phyloP scores from a whole-genome alignment of 495 filamentous ascomycete species.

The Penicillium maclennaniae region DNA sequence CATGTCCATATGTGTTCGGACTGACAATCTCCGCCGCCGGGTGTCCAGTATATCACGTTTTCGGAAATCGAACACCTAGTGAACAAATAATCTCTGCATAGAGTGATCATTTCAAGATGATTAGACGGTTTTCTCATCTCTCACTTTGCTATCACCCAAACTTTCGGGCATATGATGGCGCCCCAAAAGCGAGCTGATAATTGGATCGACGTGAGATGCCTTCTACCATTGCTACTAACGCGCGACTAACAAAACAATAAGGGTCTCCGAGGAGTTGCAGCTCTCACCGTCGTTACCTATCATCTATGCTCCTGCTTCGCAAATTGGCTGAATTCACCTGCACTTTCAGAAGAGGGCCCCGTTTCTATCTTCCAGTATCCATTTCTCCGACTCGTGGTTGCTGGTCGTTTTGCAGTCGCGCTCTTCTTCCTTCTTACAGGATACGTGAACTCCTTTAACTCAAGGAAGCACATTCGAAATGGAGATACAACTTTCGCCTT shows the following conservation, averaged over 20 bases:
- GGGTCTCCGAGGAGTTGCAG: constrained; percentile 13
- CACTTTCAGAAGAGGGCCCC: constrained; percentile 3
- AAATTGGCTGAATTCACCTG: constrained; percentile 15
- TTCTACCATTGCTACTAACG: not conserved
- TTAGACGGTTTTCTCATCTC: not conserved
- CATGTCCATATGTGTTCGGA: not conserved
- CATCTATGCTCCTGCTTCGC: constrained; percentile 15
- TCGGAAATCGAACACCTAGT: not conserved
- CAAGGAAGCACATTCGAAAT: constrained; percentile 5
- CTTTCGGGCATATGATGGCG: not conserved
- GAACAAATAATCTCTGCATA: not conserved
- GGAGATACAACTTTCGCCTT: constrained; percentile 7
- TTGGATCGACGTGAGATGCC: constrained; percentile 13
- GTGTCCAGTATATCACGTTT: not conserved
- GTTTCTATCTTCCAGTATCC: constrained; percentile 11
- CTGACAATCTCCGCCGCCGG: not conserved
- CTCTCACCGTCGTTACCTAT: constrained; percentile 12
- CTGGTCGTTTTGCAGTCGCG: constrained; percentile 7
- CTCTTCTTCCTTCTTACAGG: constrained; percentile 15
- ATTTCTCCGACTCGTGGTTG: constrained; percentile 9
- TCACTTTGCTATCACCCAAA: not conserved
- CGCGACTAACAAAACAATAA: not conserved
- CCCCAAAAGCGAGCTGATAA: constrained; percentile 6
- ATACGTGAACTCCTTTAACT: constrained; percentile 13
- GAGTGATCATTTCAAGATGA: not conserved